phyloP scores from a whole-genome alignment of 495 filamentous ascomycete species.

The Penicillium maclennaniae region DNA sequence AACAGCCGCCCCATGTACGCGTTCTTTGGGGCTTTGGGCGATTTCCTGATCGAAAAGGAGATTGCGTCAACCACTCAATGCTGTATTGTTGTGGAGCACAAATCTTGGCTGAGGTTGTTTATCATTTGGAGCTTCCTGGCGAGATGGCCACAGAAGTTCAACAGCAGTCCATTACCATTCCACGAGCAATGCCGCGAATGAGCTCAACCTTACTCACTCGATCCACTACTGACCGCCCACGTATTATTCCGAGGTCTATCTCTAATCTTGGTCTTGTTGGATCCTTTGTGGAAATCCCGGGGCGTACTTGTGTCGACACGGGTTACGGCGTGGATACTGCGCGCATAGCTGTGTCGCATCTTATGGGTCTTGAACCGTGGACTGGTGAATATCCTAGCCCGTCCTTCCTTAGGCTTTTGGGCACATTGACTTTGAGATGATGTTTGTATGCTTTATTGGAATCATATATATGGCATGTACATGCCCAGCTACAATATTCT shows the following conservation, averaged over 20 bases:
- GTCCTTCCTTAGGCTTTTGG: background rate
- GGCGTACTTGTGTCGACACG: conserved; percentile 5
- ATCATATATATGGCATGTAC: too few relatives aligned
- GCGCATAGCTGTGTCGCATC: conserved; percentile 4
- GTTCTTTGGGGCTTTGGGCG: conserved; percentile 38
- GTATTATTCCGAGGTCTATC: conserved; percentile 5
- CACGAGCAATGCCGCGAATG: conserved; percentile 22
- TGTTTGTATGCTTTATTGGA: background rate
- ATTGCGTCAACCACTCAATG: conserved; percentile 39
- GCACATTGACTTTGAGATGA: background rate
- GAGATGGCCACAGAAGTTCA: background rate
- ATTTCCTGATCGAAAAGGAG: conserved; percentile 21
- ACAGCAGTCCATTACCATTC: conserved; percentile 9
- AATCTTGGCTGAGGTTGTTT: conserved; percentile 30
- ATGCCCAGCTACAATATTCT: too few relatives aligned
- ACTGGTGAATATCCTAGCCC: background rate
- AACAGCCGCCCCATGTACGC: conserved; percentile 23
- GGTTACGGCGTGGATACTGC: conserved; percentile 9
- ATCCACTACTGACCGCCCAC: conserved; percentile 4
- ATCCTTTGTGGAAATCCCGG: conserved; percentile 12
- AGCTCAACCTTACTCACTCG: conserved; percentile 8
- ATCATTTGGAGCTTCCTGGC: conserved; percentile 21
- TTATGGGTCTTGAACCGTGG: conserved; percentile 3
- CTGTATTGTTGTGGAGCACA: conserved; percentile 30
- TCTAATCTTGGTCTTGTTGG: conserved; percentile 15